A percentile compares a stretch with the other conserved stretches of the same genome.
phyloP scores from a whole-genome alignment of 2,329 filamentous ascomycete genomes.

The Penicillium aurantiogriseum region DNA sequence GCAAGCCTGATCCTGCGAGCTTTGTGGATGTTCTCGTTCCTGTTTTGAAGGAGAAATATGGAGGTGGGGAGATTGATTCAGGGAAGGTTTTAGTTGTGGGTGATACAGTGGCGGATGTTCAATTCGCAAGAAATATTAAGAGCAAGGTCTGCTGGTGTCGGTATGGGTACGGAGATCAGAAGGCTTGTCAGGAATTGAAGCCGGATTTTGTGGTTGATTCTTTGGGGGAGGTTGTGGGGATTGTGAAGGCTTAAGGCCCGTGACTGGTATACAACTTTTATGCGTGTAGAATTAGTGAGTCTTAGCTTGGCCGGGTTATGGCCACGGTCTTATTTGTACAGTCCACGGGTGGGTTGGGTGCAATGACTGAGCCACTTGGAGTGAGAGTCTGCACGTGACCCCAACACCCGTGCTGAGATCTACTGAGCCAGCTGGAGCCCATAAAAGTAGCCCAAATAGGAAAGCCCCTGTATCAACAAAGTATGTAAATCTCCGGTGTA shows the following conservation, averaged over 20 bases:
- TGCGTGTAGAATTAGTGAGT: not conserved
- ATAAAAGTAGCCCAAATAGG: not conserved
- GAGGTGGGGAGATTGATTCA: not conserved
- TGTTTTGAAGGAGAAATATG: slow-evolving; percentile 5
- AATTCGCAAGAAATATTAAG: slow-evolving; percentile 16
- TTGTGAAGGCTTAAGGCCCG: not conserved
- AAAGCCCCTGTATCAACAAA: not conserved
- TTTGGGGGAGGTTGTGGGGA: slow-evolving; percentile 8
- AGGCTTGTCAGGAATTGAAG: slow-evolving; percentile 5
- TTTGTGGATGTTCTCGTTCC: slow-evolving; percentile 19
- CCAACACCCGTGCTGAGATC: not conserved
- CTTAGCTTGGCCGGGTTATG: not conserved
- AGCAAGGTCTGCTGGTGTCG: slow-evolving; percentile 18
- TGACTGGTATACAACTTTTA: not conserved
- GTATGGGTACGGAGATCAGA: slow-evolving; percentile 16
- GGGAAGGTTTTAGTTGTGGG: slow-evolving; percentile 12
- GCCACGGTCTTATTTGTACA: not conserved
- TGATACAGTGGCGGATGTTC: slow-evolving; percentile 18
- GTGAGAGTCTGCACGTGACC: not conserved
- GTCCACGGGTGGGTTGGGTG: not conserved
- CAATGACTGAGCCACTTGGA: not conserved
- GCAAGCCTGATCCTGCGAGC: slow-evolving; percentile 19
- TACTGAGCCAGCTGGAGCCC: not conserved
- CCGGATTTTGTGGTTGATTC: slow-evolving; percentile 14
- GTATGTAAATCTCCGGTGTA: not conserved